A percentile compares a stretch with the other conserved stretches of the same genome.
phyloP scores from a whole-genome alignment of 345 rosid species.

The Pelargonium nanum region DNA sequence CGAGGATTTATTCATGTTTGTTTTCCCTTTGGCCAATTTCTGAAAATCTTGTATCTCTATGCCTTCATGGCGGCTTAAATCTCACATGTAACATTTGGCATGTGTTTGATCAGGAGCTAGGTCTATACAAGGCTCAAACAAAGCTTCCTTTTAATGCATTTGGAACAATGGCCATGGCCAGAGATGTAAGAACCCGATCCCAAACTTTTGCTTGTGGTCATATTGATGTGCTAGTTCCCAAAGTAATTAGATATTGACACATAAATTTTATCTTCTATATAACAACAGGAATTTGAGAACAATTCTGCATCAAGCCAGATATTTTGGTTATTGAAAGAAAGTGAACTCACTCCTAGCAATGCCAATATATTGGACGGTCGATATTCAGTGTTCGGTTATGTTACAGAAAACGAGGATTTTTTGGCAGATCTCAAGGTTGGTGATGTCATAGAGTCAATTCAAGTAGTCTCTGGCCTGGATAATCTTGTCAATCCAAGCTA shows the following conservation, averaged over 20 bases:
- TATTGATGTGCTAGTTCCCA: neutral
- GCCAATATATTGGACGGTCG: slow-evolving; percentile 95
- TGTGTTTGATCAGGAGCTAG: slow-evolving; percentile 56
- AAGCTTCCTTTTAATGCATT: slow-evolving; percentile 96
- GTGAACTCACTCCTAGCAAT: slow-evolving; percentile 93
- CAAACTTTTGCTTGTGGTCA: neutral
- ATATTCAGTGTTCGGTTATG: slow-evolving; percentile 89
- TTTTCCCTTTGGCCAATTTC: neutral
- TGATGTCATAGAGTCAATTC: slow-evolving; percentile 78
- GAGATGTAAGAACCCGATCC: slow-evolving; percentile 55
- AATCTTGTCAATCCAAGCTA: slow-evolving; percentile 88
- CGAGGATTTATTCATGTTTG: neutral
- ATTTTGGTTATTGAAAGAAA: slow-evolving; percentile 94
- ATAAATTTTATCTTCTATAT: neutral
- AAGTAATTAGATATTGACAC: neutral
- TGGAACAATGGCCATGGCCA: slow-evolving; percentile 99
- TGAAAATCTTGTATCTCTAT: neutral
- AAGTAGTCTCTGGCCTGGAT: slow-evolving; percentile 90
- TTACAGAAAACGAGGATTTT: slow-evolving; percentile 68
- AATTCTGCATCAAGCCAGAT: slow-evolving; percentile 93
- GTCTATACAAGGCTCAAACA: slow-evolving; percentile 95
- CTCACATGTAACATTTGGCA: neutral
- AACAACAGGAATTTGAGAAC: slow-evolving; percentile 76
- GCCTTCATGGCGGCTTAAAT: neutral
- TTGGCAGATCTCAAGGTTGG: slow-evolving; percentile 98